Evolutionary conservation across 192 early-diverging fungal genomes (phyloP), one percentile per base, ranked within the genome.

Genomic region (Umbelopsis vinacea): DNA sequence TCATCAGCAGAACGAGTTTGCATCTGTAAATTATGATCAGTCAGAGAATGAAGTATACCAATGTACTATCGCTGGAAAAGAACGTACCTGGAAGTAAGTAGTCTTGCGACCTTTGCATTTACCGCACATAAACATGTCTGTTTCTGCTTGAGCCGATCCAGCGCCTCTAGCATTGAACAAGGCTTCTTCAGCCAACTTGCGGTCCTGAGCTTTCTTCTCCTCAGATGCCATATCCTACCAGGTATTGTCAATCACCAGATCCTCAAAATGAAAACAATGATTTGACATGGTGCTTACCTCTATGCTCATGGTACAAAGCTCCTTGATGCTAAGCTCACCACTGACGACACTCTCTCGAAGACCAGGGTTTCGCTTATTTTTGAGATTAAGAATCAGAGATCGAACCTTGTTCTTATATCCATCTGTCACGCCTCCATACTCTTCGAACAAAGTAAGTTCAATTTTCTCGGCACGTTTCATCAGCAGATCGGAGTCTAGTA

Each of bases 1-100:
- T 99, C 97, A 87, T 99, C 97, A 14, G 97, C 97, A 67, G 90
- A 92, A 46, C 97, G 87, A 17, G 97, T 99, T 85, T 84, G 69
- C 66, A 74, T 80, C 70, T 71, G 21, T 26, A 24, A 48, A 60
- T 29, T 29, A 29, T 14, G 10, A 2, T 9, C 15, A 19, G 11
- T 71, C n/a, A 52, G 52, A 33, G 53, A 46, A 29, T 52, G 14
- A 19, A 22, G 21, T 46, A 54, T 15, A 38, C 19, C 46, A 47
- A 21, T 8, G 21, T 2, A 4, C 8, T 68, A 7, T 2, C 23
- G 22, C 45, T 4, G 11, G 10, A 57, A 38, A 33, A 19, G 54
- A 69, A 46, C 96, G 94, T 93, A 94, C 95, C 87, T 99, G 97
- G 82, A 88, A 96, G 79, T 97, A 99, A 19, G 91, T 91, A 68